Evolutionary conservation across 495 filamentous ascomycete species (phyloP), one percentile per base, ranked within the genome.

Genomic region (Parmelia sp.): DNA sequence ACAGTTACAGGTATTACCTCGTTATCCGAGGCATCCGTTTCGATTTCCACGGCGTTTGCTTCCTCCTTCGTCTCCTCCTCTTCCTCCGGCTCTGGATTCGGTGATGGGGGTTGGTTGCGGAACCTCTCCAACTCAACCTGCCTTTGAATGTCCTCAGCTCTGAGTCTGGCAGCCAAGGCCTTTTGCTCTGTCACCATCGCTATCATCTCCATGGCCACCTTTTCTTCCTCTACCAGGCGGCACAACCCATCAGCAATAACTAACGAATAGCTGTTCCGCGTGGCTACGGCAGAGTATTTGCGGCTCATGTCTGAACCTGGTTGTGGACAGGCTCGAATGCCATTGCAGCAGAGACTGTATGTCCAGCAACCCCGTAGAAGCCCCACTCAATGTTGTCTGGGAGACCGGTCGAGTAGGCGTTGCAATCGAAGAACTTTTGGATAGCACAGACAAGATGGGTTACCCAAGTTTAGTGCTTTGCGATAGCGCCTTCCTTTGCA

Each of bases 321-420:
- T 74, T 75, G 55, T 75, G 70, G 15, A 67, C 62, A 62, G 69
- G 63, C 56, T 72, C 71, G 36, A 74, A 75, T 7, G 68, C 60
- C 61, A 68, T 68, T 40, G 72, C 72, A n/a, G 74, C 71, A 14
- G 71, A 65, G 42, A 71, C 70, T 7, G 73, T 77, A 63, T 75
- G 74, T 23, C 66, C 55, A 36, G 73, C 66, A 65, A 75, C 71
- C 5, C 74, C 71, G 65, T 72, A 74, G 61, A 75, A 76, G 1
- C 63, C 69, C 66, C 66, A 75, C 60, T 67, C 65, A 10, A 70
- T 53, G 21, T 40, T 40, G n/a, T 60, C 42, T 27, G 15, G 17
- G 9, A 47, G 17, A 25, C 29, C 36, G 3, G 37, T 67, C 27
- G 58, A 61, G 37, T 61, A 70, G 51, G 42, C 63, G 23, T 59